These are phyloP conservation scores for Penicillium vulpinum DNA, from an alignment of 2,329 filamentous ascomycete species.

Conservation along the genomic window DNA sequence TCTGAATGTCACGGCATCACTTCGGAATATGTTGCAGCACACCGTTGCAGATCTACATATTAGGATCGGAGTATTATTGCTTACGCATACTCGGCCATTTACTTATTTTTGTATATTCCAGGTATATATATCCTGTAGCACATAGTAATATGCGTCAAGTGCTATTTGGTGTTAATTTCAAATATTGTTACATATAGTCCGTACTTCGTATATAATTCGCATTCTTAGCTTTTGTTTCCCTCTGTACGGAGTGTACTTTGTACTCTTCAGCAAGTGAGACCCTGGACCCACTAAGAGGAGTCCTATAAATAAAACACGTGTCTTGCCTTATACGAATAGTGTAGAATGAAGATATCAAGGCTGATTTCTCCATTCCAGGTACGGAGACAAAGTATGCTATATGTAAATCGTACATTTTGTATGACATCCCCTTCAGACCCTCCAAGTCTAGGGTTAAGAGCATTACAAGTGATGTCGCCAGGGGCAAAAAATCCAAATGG, in stretches of 20 bases:
- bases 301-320: conserved; percentile 1
- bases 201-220: too few species aligned
- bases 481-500: conserved; percentile 16
- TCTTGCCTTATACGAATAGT: neutral
- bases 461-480: conserved; percentile 10
- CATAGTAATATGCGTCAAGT: neutral
- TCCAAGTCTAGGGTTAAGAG: too few species aligned
- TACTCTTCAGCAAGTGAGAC: conserved; percentile 18
- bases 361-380: neutral
- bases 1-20: neutral
- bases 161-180: too few species aligned
- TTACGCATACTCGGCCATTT: neutral
- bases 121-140: neutral
- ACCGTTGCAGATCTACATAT: conserved; percentile 8
- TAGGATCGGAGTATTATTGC: neutral
- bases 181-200: too few species aligned
- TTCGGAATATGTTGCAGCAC: neutral
- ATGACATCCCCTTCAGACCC: too few species aligned
- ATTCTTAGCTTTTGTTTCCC: too few species aligned
- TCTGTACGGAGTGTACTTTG: neutral
- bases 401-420: neutral
- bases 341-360: neutral
- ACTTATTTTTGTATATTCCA: neutral
- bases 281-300: conserved; percentile 21
- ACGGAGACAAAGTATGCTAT: neutral